A percentile compares a stretch with the other conserved stretches of the same genome.
Conservation (phyloP, 2,329 filamentous ascomycete species). For the Byssoonygena ceratinophila region DNA sequence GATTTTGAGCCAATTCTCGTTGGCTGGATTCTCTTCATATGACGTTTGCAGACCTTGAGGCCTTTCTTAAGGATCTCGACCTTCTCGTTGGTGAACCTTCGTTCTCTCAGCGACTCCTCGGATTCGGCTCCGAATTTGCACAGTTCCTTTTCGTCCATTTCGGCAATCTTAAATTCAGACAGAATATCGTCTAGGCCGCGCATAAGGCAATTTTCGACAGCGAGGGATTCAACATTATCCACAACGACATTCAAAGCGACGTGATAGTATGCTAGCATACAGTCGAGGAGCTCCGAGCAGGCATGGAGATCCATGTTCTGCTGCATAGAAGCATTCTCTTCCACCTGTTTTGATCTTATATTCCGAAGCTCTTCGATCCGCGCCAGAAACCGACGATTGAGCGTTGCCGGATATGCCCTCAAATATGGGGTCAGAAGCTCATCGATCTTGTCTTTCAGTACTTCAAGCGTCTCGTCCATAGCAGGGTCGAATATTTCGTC, state of each 20-base stretch:
- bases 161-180: conserved; percentile 12
- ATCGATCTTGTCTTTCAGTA: conserved; percentile 10
- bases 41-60: conserved; percentile 3
- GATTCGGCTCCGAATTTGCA: conserved; percentile 14
- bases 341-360: not conserved
- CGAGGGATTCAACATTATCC: conserved; percentile 28
- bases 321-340: not conserved
- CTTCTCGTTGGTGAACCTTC: not conserved
- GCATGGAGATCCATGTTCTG: conserved; percentile 26
- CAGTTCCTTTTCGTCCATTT: conserved; percentile 14
- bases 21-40: not conserved
- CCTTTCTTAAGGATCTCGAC: not conserved
- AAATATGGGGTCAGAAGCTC: conserved; percentile 16
- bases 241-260: conserved; percentile 23
- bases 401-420: conserved; percentile 8
- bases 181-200: conserved; percentile 22
- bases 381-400: conserved; percentile 2
- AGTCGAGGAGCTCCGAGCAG: conserved; percentile 27
- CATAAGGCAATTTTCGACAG: conserved; percentile 26
- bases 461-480: not conserved
- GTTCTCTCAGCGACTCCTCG: conserved; percentile 4
- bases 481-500: conserved; percentile 13
- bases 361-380: not conserved
- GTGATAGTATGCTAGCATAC: conserved; percentile 36
- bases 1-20: not conserved